A percentile compares a stretch with the other conserved stretches of the same genome.
Evolutionary conservation across 768 basidiomycete species (phyloP).

Genomic region (Tricholoma terreum): DNA sequence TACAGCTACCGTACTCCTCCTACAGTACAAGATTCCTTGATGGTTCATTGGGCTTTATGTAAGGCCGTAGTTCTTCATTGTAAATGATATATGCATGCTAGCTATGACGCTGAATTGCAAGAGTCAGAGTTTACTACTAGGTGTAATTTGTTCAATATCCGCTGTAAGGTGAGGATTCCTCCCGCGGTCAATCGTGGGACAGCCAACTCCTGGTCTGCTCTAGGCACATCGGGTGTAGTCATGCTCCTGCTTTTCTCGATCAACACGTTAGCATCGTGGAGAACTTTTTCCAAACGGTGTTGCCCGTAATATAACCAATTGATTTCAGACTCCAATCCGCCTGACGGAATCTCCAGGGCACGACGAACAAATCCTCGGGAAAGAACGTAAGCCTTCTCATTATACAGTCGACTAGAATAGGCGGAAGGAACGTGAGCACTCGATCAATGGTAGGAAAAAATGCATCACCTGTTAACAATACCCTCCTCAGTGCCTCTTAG

Average conservation of each 20-base stretch:
- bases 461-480: constrained; percentile 69
- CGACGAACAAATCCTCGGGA: constrained; percentile 89
- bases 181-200: constrained; percentile 79
- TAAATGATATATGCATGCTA: neutral
- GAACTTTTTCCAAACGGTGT: constrained; percentile 65
- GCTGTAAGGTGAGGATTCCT: constrained; percentile 72
- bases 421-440: constrained; percentile 5
- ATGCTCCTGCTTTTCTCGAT: constrained; percentile 77
- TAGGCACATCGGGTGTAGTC: constrained; percentile 24
- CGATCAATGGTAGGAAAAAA: neutral
- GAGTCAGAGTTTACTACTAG: constrained; percentile 28
- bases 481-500: constrained; percentile 88
- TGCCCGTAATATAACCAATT: constrained; percentile 66
- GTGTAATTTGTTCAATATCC: constrained; percentile 69
- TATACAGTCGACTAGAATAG: constrained; percentile 78
- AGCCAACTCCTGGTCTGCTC: constrained; percentile 43
- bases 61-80: no score
- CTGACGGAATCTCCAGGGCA: constrained; percentile 76
- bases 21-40: no score
- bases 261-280: constrained; percentile 57
- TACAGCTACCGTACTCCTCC: no score
- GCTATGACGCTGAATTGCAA: neutral
- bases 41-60: no score
- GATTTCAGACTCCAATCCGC: constrained; percentile 70
- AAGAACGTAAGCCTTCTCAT: constrained; percentile 89